These are phyloP conservation scores for Zizania palustris DNA, from an alignment of 202 grass and related monocot genomes.

Conservation along the genomic window DNA sequence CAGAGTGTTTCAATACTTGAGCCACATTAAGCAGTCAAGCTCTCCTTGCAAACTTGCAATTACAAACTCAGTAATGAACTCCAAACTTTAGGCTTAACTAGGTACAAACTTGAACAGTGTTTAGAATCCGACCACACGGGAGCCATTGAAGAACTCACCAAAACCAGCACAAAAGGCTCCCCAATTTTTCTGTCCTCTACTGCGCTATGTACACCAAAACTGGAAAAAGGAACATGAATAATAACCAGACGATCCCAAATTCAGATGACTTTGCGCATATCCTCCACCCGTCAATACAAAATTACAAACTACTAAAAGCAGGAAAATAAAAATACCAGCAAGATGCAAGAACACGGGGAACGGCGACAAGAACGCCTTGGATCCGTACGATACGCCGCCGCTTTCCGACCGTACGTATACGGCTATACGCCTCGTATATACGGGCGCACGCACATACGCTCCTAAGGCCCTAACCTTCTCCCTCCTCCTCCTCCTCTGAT, in stretches of 20 bases:
- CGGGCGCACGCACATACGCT: conserved; percentile 25
- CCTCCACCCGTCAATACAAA: conserved; percentile 15
- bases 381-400: conserved; percentile 27
- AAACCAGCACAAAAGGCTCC: conserved; percentile 21
- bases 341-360: conserved; percentile 42
- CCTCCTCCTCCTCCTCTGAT: conserved; percentile 20
- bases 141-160: conserved; percentile 5
- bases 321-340: conserved; percentile 39
- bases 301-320: conserved; percentile 25
- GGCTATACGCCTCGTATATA: conserved; percentile 9
- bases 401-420: conserved; percentile 36
- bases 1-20: not conserved
- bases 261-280: conserved; percentile 8
- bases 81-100: not conserved
- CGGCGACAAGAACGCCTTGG: conserved; percentile 27
- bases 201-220: conserved; percentile 23
- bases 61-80: not conserved
- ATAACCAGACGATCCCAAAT: not conserved
- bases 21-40: not conserved
- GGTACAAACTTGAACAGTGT: conserved; percentile 18
- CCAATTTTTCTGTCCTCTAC: conserved; percentile 16
- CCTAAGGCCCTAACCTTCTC: conserved; percentile 26
- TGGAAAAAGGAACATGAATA: not conserved
- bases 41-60: not conserved
- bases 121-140: conserved; percentile 28